These are phyloP conservation scores for Trametes gibbosa DNA, from an alignment of 768 basidiomycete genomes.

Conservation along the genomic window DNA sequence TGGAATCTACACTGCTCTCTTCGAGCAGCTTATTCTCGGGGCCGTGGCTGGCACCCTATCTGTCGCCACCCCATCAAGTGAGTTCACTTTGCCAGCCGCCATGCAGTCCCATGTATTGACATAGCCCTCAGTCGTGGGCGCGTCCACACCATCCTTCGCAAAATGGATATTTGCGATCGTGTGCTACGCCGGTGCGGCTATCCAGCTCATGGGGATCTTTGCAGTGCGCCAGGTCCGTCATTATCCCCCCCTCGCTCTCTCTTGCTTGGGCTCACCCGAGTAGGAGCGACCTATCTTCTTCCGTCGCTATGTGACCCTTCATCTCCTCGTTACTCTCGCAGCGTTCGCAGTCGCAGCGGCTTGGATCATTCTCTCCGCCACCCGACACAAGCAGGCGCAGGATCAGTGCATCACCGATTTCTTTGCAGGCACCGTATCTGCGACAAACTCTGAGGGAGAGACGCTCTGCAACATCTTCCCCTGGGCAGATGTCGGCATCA, in stretches of 20 bases:
- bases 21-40: constrained; percentile 71
- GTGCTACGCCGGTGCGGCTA: constrained; percentile 69
- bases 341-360: constrained; percentile 77
- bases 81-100: constrained; percentile 29
- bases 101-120: neutral
- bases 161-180: constrained; percentile 70
- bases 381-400: constrained; percentile 71
- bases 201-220: constrained; percentile 83
- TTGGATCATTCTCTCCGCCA: constrained; percentile 79
- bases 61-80: constrained; percentile 77
- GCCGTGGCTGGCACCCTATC: constrained; percentile 70
- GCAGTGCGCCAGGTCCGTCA: constrained; percentile 71
- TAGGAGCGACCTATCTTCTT: constrained; percentile 69
- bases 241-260: neutral
- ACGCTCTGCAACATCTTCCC: constrained; percentile 87
- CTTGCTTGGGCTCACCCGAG: neutral
- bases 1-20: constrained; percentile 80
- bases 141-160: constrained; percentile 76
- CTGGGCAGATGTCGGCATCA: constrained; percentile 90
- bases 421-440: constrained; percentile 42
- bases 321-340: constrained; percentile 49
- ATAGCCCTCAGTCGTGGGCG: constrained; percentile 69
- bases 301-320: constrained; percentile 66
- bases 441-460: constrained; percentile 49
- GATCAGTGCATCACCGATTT: constrained; percentile 59